Evolutionary conservation across 1,139 yeast genomes (phyloP), one percentile per base, ranked within the genome.

Genomic region (Debaryomyces robertsiae): DNA sequence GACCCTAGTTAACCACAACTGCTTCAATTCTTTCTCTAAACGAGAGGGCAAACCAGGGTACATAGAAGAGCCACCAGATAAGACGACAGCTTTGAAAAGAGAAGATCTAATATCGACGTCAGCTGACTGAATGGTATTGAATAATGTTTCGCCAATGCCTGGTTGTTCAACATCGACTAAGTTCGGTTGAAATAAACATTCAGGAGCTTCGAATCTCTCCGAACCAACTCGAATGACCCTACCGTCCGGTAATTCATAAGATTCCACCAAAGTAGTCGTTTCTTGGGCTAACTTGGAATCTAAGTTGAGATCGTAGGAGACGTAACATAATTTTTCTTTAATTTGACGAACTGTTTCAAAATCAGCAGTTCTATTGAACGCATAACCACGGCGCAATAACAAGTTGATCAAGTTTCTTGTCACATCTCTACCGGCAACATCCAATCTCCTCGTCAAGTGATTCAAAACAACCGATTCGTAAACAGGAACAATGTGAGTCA

Each of bases 61-160:
- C 99, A 94, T 93, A 39, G 96, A 86, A 2, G 98, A 91, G 42
- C 98, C 98, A 60, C 98, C 98, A 29, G 96, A 87, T 35, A 93
- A 75, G 14, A 93, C 98, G 63, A 93, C 87, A 1, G 97, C 96
- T 59, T 85, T 87, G 69, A 80, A 93, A 47, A 93, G 76, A 1
- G 96, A 79, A 6, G 96, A 77, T 65, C 98, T 81, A 42, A 93
- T 81, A 63, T 93, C 98, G 36, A 93, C 84, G 59, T 93, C 98
- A 31, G 98, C 97, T 5, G 90, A 69, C 70, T 93, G 98, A 50
- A 93, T 84, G 3, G 96, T 89, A 63, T 89, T 88, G 72, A 90
- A 93, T 47, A 93, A 74, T 29, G 85, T 75, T 66, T 93, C 98
- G 41, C 97, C 98, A 46, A 93, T 82, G 54, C 98, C 98, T 1